These are phyloP conservation scores for Paraphaeosphaeria minitans DNA, from an alignment of 2,329 filamentous ascomycete genomes.

Conservation along the genomic window DNA sequence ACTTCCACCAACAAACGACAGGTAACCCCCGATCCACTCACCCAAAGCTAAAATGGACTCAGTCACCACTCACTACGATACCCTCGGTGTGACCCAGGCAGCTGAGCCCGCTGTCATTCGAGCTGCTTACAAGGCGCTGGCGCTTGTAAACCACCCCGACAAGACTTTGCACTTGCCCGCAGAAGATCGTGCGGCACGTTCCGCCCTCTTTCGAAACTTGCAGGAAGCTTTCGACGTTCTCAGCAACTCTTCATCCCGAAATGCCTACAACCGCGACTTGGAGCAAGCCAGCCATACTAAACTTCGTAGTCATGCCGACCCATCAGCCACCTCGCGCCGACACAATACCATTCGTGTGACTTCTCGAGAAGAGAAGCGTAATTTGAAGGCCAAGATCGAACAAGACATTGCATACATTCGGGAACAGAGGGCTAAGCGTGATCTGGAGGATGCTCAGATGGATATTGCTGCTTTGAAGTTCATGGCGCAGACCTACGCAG, in stretches of 20 bases:
- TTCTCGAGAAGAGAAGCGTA: slow-evolving; percentile 18
- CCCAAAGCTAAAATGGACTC: slow-evolving; percentile 7
- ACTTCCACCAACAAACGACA: background rate
- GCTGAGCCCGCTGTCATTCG: slow-evolving; percentile 22
- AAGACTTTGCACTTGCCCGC: slow-evolving; percentile 19
- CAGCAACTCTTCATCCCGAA: slow-evolving; percentile 15
- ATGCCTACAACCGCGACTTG: slow-evolving; percentile 24
- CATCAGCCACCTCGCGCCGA: slow-evolving; percentile 1
- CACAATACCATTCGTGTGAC: slow-evolving; percentile 15
- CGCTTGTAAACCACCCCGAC: slow-evolving; percentile 21
- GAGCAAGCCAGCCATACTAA: slow-evolving; percentile 4
- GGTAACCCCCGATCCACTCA: background rate
- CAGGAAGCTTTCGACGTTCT: slow-evolving; percentile 29
- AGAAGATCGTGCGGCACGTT: slow-evolving; percentile 15
- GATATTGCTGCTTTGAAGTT: slow-evolving; percentile 14
- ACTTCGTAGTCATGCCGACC: slow-evolving; percentile 9
- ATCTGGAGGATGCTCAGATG: slow-evolving; percentile 16
- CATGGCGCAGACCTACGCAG: slow-evolving; percentile 20
- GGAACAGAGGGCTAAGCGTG: slow-evolving; percentile 16
- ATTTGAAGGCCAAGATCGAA: slow-evolving; percentile 18
- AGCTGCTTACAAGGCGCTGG: slow-evolving; percentile 27
- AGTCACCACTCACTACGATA: slow-evolving; percentile 19
- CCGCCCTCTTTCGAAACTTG: slow-evolving; percentile 14
- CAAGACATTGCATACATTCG: slow-evolving; percentile 20
- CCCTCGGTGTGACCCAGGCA: slow-evolving; percentile 21